Base-by-base conservation (phyloP, 345 rosid species). In the Gossypium stocksii region DNA sequence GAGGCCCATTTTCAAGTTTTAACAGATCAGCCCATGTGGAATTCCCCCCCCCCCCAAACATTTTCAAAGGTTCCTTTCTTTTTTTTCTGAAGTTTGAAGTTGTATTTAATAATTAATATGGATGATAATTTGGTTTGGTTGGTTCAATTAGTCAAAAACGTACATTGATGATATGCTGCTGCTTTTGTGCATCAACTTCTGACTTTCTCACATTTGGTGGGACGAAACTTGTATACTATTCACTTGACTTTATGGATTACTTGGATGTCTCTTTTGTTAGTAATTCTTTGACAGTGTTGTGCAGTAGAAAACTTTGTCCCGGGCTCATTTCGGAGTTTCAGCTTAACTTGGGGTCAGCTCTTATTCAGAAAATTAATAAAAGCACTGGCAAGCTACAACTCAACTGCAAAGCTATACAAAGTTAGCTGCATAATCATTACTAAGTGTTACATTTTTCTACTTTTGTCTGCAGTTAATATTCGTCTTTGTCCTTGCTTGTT, bases 181-280 rank as follows among this genome's bases (percentile, higher is more conserved):
- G 29, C 19, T 71, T 19, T 71, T 46, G n/a, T 22, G 20, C 10
- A 46, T 46, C 54, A 67, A 67, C 48, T 48, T 16, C 60, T 27
- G 23, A 25, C 57, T 46, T 65, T 43, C 52, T 65, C 4, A 7
- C 23, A 9, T 38, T 63, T n/a, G 1, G 17, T 34, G 67, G 46
- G 23, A 63, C 67, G 23, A 8, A 67, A 67, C 71, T 23, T 48
- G 38, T 46, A 45, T n/a, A 15, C 11, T 34, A 6, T 53, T 56
- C 20, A 7, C 52, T 5, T 20, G 74, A 72, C 27, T 8, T 59
- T 59, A 43, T 71, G 52, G 52, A 57, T 54, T 71, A 71, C 38
- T 57, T 57, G 8, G 38, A 57, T 71, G n/a, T 72, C 66, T 17
- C 9, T n/a, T 59, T 51, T 38, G 52, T 44, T 16, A 44, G 41